phyloP scores from a whole-genome alignment of 441 rosid genomes.

The Daphne laureola region DNA sequence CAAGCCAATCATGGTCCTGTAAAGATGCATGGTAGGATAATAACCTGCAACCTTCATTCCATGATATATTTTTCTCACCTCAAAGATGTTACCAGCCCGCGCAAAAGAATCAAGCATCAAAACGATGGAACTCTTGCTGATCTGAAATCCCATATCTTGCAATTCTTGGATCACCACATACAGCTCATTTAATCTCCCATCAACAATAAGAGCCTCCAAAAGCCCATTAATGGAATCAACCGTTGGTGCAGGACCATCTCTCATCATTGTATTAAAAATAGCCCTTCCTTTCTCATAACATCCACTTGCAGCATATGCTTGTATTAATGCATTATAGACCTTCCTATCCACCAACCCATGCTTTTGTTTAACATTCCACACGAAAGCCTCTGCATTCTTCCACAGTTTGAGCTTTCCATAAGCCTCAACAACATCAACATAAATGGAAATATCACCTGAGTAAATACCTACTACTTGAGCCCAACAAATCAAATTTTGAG shows the following conservation, averaged over 20 bases:
- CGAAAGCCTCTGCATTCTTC: constrained; percentile 90
- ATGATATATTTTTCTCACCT: constrained; percentile 84
- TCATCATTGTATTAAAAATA: constrained; percentile 83
- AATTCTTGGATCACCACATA: constrained; percentile 77
- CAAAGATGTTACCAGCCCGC: constrained; percentile 66
- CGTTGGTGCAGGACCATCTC: constrained; percentile 92
- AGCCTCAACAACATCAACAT: constrained; percentile 59
- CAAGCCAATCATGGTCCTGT: constrained; percentile 68
- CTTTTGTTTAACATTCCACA: constrained; percentile 62
- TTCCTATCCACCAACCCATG: constrained; percentile 47
- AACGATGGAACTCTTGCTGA: constrained; percentile 87
- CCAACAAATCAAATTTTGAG: constrained; percentile 52
- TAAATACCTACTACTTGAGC: constrained; percentile 48
- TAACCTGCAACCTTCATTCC: constrained; percentile 98
- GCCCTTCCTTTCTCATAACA: constrained; percentile 90
- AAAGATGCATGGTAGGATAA: constrained; percentile 91
- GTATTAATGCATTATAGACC: constrained; percentile 85
- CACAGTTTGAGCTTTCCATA: constrained; percentile 70
- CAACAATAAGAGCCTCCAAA: constrained; percentile 71
- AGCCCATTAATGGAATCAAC: constrained; percentile 80
- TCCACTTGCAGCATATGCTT: constrained; percentile 87
- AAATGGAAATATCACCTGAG: constrained; percentile 36
- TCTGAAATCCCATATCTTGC: constrained; percentile 93
- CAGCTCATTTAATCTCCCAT: constrained; percentile 80
- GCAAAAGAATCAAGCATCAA: constrained; percentile 91